Evolutionary conservation across 345 rosid genomes (phyloP).

Genomic region (Orychophragmus violaceus): DNA sequence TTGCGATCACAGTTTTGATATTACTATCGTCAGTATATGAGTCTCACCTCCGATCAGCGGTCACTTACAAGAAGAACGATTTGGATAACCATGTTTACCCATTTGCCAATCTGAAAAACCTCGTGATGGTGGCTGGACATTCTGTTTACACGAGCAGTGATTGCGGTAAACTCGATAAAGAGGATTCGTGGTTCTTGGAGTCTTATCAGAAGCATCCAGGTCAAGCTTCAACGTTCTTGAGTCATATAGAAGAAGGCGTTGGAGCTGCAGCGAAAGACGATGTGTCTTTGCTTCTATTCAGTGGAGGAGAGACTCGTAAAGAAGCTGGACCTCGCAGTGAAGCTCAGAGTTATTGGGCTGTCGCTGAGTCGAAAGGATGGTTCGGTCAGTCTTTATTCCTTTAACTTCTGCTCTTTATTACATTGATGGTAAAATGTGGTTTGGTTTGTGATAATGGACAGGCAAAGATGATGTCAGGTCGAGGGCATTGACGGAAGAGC

Average conservation of each 20-base stretch:
- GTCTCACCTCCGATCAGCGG: conserved; percentile 29
- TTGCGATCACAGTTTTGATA: conserved; percentile 55
- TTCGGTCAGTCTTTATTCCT: conserved; percentile 59
- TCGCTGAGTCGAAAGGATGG: conserved; percentile 90
- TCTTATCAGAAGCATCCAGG: conserved; percentile 89
- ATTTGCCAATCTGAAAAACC: conserved; percentile 57
- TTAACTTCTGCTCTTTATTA: background rate
- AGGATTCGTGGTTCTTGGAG: conserved; percentile 92
- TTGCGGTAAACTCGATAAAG: conserved; percentile 71
- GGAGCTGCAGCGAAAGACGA: conserved; percentile 52
- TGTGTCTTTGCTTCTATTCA: conserved; percentile 77
- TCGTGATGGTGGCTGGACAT: conserved; percentile 98
- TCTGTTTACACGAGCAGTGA: conserved; percentile 72
- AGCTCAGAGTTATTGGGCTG: conserved; percentile 97
- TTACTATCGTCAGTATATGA: conserved; percentile 43
- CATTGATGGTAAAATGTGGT: background rate
- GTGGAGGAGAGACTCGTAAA: conserved; percentile 91
- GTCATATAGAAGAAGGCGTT: conserved; percentile 76
- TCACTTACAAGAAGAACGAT: conserved; percentile 32
- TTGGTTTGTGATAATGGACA: background rate
- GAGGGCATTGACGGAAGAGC: background rate
- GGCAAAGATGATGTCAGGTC: background rate
- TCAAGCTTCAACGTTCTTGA: conserved; percentile 77
- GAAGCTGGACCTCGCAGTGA: conserved; percentile 96
- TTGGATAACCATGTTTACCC: conserved; percentile 44